Evolutionary conservation across 2,329 filamentous ascomycete species (phyloP).

Genomic region (Nannizziopsis barbatae): DNA sequence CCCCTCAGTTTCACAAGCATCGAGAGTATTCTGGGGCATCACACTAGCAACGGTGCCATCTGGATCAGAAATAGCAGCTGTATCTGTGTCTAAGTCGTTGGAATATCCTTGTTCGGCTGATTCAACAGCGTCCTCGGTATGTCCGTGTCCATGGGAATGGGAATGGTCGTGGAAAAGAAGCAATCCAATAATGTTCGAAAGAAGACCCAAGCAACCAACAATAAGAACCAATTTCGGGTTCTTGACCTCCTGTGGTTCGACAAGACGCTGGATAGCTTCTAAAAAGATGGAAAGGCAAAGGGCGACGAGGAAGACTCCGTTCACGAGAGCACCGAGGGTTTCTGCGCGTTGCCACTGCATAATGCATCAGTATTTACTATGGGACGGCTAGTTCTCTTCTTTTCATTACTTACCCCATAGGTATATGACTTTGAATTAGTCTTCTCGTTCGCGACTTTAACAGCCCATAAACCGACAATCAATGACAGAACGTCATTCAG

Average conservation of each 20-base stretch:
- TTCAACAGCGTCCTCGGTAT: constrained; percentile 30
- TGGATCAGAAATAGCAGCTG: constrained; percentile 42
- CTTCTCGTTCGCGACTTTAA: constrained; percentile 72
- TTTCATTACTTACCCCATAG: constrained; percentile 59
- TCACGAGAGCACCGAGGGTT: constrained; percentile 90
- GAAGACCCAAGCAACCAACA: constrained; percentile 74
- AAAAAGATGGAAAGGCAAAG: constrained; percentile 93
- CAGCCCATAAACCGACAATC: constrained; percentile 86
- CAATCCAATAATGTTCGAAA: constrained; percentile 80
- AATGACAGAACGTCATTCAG: constrained; percentile 96
- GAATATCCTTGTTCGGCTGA: constrained; percentile 31
- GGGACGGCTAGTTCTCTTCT: neutral
- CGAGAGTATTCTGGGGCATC: constrained; percentile 51
- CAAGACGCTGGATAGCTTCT: constrained; percentile 81
- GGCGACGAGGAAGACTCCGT: constrained; percentile 93
- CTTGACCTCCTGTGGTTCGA: constrained; percentile 77
- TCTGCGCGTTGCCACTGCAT: constrained; percentile 90
- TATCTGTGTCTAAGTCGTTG: constrained; percentile 26
- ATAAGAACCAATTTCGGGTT: constrained; percentile 81
- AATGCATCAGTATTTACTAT: neutral
- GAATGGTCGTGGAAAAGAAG: constrained; percentile 88
- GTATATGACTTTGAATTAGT: constrained; percentile 80
- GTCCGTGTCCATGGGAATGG: constrained; percentile 55
- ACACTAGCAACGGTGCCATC: constrained; percentile 50
- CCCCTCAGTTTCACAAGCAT: constrained; percentile 30